phyloP scores from a whole-genome alignment of 2,329 filamentous ascomycete species.

The Aureobasidium subglaciale region DNA sequence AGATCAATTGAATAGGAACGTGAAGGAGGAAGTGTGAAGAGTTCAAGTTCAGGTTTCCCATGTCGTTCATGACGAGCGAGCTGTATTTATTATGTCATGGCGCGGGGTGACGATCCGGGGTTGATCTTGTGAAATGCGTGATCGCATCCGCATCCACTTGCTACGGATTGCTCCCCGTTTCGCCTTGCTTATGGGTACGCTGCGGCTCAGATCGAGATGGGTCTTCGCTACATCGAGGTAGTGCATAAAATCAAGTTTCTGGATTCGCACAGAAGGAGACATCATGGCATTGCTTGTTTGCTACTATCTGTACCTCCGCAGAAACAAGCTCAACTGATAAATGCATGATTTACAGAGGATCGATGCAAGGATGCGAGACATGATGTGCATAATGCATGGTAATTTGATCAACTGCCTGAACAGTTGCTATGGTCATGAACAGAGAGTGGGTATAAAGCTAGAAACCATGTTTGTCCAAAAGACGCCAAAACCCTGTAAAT shows the following conservation, averaged over 20 bases:
- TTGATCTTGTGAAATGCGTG: not conserved
- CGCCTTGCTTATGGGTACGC: not conserved
- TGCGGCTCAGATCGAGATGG: not conserved
- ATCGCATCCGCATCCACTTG: no score
- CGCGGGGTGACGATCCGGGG: slow-evolving; percentile 1
- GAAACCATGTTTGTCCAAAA: slow-evolving; percentile 5
- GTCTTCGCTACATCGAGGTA: not conserved
- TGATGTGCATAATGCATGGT: not conserved
- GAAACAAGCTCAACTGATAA: not conserved
- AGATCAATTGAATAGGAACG: not conserved
- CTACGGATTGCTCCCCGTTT: not conserved
- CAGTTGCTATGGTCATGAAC: not conserved
- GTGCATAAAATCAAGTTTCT: not conserved
- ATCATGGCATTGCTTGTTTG: not conserved
- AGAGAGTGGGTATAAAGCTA: slow-evolving; percentile 10
- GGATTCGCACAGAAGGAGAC: not conserved
- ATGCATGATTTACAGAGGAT: not conserved
- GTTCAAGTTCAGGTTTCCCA: slow-evolving; percentile 8
- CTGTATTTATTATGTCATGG: not conserved
- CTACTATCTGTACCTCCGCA: not conserved
- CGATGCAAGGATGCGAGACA: not conserved
- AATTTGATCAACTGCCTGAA: not conserved
- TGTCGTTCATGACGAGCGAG: slow-evolving; percentile 12
- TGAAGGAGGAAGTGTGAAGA: not conserved
- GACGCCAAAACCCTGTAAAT: slow-evolving; percentile 4